These are phyloP conservation scores for Aechmea fasciata DNA, from an alignment of 176 grass and related monocot species.

Conservation along the genomic window DNA sequence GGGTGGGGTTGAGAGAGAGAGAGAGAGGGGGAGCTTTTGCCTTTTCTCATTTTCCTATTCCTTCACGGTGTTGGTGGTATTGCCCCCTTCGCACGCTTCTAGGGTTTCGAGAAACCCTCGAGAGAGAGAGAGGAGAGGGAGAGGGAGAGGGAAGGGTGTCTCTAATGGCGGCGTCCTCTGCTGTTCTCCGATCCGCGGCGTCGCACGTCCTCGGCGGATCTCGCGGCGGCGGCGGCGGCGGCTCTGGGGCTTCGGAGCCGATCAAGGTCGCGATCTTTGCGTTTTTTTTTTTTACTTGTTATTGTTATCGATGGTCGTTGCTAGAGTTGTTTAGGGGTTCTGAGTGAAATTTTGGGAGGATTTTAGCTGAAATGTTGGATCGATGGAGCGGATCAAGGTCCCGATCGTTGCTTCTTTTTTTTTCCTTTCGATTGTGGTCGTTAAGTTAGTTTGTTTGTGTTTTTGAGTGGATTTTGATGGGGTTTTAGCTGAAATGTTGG, in stretches of 20 bases:
- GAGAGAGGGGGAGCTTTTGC: too few species aligned
- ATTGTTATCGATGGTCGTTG: background rate
- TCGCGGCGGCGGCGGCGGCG: constrained; percentile 10
- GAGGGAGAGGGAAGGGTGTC: background rate
- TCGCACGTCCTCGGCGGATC: constrained; percentile 31
- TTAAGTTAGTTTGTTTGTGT: too few species aligned
- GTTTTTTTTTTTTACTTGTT: background rate
- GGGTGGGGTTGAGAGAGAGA: too few species aligned
- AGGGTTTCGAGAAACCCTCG: background rate
- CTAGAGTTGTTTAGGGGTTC: background rate
- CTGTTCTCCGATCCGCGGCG: constrained; percentile 37
- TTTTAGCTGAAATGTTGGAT: too few species aligned
- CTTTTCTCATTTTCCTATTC: too few species aligned
- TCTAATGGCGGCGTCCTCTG: constrained; percentile 44
- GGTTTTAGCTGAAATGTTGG: too few species aligned
- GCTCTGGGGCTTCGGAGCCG: constrained; percentile 5
- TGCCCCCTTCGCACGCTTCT: constrained; percentile 6
- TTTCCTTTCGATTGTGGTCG: too few species aligned
- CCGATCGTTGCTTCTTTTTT: too few species aligned
- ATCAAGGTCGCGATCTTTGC: constrained; percentile 30
- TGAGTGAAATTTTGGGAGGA: too few species aligned
- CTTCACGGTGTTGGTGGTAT: background rate
- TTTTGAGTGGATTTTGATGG: too few species aligned
- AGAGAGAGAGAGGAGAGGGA: background rate
- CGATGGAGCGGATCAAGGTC: too few species aligned